Evolutionary conservation across 1,284 basidiomycete species (phyloP), one percentile per base, ranked within the genome.

Genomic region (Ganoderma lucidum): DNA sequence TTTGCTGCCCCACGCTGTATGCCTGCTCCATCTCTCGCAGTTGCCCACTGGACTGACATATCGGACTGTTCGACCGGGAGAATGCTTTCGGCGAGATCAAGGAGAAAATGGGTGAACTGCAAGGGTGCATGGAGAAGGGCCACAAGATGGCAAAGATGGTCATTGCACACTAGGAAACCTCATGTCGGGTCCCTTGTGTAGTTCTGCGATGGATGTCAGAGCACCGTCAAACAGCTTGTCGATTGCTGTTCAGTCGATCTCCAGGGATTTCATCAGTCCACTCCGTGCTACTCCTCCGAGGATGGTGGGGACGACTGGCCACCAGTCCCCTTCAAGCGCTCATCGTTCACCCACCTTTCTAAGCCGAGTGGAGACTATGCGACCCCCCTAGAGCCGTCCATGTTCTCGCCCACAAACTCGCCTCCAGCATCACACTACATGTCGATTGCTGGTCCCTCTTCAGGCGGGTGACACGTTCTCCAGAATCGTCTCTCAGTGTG

Each of bases 351-450:
- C 30, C 87, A 90, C 55, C 81, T 94, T 17, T 92, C 93, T 41
- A 94, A 94, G 73, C 93, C 93, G 15, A 90, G 90, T 2, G 93
- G 93, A 2, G 93, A 94, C 75, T 94, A 94, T 73, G 85, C 92
- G 4, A 88, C 88, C 14, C 90, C 91, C 0, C 82, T 84, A 0
- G 82, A 83, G 72, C 71, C 84, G 44, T 70, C 77, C n/a, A 14
- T 78, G 5, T 86, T 90, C 73, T 91, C 91, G 0, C 90, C 92
- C 6, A 82, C 89, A 1, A 86, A 80, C 66, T 92, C 91, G 0
- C 90, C 92, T 0, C 84, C 87, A 0, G 82, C 86, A 0, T 86
- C 87, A 32, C 72, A 77, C 4, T 76, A 76, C 30, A 65, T 77
- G 65, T 80, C 81, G 12, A 76, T 80, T 41, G 74, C 78, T 14